Evolutionary conservation across 116 monocot genomes (phyloP).

Genomic region (Trichopus zeylanicus): DNA sequence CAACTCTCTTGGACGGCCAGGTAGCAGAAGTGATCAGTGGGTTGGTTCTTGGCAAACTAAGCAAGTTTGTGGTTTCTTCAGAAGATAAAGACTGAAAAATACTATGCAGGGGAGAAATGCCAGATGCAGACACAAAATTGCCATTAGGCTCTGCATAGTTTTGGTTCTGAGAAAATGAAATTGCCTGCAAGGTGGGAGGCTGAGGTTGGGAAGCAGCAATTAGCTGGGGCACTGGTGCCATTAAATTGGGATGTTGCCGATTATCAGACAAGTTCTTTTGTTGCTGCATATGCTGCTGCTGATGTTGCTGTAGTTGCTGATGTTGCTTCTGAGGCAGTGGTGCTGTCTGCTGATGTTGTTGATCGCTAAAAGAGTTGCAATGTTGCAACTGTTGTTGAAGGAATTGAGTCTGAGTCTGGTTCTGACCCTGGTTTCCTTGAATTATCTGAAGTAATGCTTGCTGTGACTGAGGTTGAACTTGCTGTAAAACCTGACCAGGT

Average conservation of each 20-base stretch:
- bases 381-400: slow-evolving; percentile 38
- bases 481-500: slow-evolving; percentile 43
- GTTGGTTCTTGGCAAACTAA: slow-evolving; percentile 30
- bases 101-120: slow-evolving; percentile 33
- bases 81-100: slow-evolving; percentile 50
- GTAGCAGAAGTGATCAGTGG: slow-evolving; percentile 23
- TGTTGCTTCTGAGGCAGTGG: too few relatives aligned
- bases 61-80: slow-evolving; percentile 45
- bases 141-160: slow-evolving; percentile 22
- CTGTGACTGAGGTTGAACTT: slow-evolving; percentile 38
- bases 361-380: slow-evolving; percentile 26
- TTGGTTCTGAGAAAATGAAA: slow-evolving; percentile 34
- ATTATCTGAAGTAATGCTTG: slow-evolving; percentile 40
- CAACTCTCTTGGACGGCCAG: slow-evolving; percentile 66
- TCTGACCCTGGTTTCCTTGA: slow-evolving; percentile 30
- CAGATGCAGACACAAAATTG: slow-evolving; percentile 18
- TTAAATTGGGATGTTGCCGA: slow-evolving; percentile 24
- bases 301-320: too few relatives aligned
- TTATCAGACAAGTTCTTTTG: slow-evolving; percentile 16
- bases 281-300: slow-evolving; percentile 11
- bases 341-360: slow-evolving; percentile 4
- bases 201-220: slow-evolving; percentile 35
- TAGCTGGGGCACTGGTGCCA: slow-evolving; percentile 31
- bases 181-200: slow-evolving; percentile 15
- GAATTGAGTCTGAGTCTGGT: slow-evolving; percentile 29